phyloP scores from a whole-genome alignment of 208 protist genomes.

The Trypanosoma grayi region DNA sequence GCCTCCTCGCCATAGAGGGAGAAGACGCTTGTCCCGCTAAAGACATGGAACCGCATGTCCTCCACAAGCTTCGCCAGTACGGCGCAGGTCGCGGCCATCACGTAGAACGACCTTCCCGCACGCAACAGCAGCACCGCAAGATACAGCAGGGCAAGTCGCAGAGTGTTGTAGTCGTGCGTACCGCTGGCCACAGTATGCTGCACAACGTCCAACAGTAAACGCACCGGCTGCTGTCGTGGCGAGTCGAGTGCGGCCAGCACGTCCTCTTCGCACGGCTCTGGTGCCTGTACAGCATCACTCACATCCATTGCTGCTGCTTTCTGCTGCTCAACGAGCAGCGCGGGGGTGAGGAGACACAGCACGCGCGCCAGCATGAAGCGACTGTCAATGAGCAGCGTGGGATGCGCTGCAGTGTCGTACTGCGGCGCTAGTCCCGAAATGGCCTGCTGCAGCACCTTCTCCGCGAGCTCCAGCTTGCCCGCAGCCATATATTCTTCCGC shows the following conservation, averaged over 20 bases:
- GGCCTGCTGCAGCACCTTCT: constrained; percentile 29
- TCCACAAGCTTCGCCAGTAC: constrained; percentile 56
- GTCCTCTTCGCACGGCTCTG: background rate
- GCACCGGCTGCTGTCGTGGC: constrained; percentile 10
- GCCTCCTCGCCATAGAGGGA: constrained; percentile 56
- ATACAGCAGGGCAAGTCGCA: constrained; percentile 62
- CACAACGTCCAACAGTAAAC: constrained; percentile 41
- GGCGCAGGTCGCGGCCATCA: constrained; percentile 43
- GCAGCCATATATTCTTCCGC: constrained; percentile 16
- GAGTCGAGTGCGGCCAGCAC: constrained; percentile 11
- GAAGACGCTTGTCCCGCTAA: constrained; percentile 60
- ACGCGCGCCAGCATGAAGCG: constrained; percentile 55
- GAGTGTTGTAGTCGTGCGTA: constrained; percentile 61
- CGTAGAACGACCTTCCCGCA: constrained; percentile 16
- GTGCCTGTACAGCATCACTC: background rate
- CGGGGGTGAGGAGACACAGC: constrained; percentile 18
- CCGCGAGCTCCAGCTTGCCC: constrained; percentile 13
- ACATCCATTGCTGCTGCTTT: background rate
- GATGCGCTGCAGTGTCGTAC: constrained; percentile 61
- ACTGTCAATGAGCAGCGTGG: constrained; percentile 45
- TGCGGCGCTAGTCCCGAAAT: constrained; percentile 37
- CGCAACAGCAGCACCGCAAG: constrained; percentile 46
- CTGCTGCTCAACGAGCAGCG: background rate
- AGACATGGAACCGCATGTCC: constrained; percentile 67
- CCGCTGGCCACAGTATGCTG: constrained; percentile 36